phyloP scores from a whole-genome alignment of 2,329 filamentous ascomycete genomes.

The Fusarium dimerum region DNA sequence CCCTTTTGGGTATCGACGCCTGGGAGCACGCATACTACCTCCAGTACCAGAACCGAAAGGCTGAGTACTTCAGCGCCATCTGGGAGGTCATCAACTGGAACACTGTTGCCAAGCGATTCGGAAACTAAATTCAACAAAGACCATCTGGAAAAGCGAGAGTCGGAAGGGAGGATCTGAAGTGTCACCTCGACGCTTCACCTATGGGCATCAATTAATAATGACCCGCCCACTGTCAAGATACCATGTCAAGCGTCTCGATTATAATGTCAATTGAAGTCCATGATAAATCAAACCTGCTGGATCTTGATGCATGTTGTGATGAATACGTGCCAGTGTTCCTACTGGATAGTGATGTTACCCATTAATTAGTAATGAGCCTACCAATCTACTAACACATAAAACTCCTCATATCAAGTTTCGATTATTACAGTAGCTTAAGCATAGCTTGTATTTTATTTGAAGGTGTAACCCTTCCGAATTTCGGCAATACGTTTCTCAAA shows the following conservation, averaged over 20 bases:
- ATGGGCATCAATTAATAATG: neutral
- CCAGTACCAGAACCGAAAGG: slow-evolving; percentile 96
- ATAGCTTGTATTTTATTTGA: too few relatives aligned
- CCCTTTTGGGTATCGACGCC: slow-evolving; percentile 86
- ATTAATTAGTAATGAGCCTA: too few relatives aligned
- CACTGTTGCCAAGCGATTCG: slow-evolving; percentile 77
- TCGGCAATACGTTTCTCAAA: neutral
- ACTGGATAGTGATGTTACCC: too few relatives aligned
- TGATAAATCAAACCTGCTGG: neutral
- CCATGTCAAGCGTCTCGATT: neutral
- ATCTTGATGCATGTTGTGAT: too few relatives aligned
- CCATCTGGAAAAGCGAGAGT: neutral
- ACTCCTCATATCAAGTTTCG: too few relatives aligned
- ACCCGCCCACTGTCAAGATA: slow-evolving; percentile 12
- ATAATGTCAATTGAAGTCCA: neutral
- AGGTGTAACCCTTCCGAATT: too few relatives aligned
- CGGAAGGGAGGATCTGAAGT: neutral
- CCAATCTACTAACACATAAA: too few relatives aligned
- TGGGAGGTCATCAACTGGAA: slow-evolving; percentile 98
- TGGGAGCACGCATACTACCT: slow-evolving; percentile 98
- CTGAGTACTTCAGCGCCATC: slow-evolving; percentile 89
- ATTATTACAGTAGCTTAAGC: too few relatives aligned
- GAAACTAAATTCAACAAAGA: slow-evolving; percentile 20
- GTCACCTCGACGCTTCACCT: neutral
- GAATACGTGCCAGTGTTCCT: too few relatives aligned